These are phyloP conservation scores for Lactarius hengduanensis DNA, from an alignment of 768 basidiomycete species.

Conservation along the genomic window DNA sequence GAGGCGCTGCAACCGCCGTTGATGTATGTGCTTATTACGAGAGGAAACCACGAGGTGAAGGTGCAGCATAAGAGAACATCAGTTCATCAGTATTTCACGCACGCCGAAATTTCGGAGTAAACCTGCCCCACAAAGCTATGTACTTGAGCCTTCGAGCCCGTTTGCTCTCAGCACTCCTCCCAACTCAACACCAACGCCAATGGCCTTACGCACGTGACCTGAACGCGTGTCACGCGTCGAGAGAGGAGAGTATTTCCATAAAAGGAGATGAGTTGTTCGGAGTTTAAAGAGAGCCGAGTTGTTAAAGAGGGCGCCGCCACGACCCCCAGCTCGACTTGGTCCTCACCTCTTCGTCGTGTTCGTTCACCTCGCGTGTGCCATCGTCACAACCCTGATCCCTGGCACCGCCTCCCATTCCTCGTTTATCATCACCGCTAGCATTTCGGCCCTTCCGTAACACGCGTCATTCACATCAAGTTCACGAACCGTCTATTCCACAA, in stretches of 20 bases:
- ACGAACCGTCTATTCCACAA: constrained; percentile 17
- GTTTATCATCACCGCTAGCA: constrained; percentile 6
- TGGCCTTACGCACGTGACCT: constrained; percentile 23
- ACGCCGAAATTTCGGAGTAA: neutral
- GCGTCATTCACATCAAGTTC: constrained; percentile 26
- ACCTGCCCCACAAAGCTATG: neutral
- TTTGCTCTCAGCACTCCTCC: neutral
- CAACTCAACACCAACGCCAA: too few species aligned
- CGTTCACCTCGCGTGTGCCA: constrained; percentile 22
- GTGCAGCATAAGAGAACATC: constrained; percentile 1
- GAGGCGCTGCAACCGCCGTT: constrained; percentile 12
- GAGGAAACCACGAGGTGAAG: constrained; percentile 17
- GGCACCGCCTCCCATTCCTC: constrained; percentile 24
- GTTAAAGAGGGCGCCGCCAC: constrained; percentile 23
- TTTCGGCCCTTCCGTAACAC: constrained; percentile 11
- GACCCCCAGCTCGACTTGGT: neutral
- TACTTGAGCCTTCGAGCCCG: neutral
- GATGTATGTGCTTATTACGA: constrained; percentile 12
- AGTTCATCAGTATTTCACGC: constrained; percentile 7
- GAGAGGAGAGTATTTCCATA: constrained; percentile 15
- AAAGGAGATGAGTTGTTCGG: constrained; percentile 22
- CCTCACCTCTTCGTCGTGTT: constrained; percentile 27
- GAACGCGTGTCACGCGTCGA: constrained; percentile 29
- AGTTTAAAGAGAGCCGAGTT: constrained; percentile 25
- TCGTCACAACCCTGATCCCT: constrained; percentile 20